Evolutionary conservation across 179 eudicot species (phyloP).

Genomic region (Silene coronaria): DNA sequence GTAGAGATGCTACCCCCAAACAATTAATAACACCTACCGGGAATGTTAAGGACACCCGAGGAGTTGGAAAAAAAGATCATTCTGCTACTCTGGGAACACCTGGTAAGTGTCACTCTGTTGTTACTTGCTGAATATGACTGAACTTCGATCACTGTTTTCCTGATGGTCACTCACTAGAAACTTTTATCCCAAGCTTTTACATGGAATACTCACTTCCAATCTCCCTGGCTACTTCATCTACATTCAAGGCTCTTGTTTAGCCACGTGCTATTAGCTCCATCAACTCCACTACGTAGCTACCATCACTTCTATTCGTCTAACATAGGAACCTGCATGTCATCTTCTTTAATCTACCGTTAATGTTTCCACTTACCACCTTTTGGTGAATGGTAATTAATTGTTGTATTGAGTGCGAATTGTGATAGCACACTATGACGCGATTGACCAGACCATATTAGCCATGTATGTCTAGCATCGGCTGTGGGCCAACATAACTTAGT

Average conservation of each 20-base stretch:
- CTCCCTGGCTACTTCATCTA: not conserved
- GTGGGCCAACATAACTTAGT: too few species aligned
- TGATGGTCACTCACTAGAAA: not conserved
- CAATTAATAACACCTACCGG: slow-evolving; percentile 33
- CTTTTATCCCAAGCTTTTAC: not conserved
- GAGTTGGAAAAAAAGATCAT: slow-evolving; percentile 46
- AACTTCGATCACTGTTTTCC: slow-evolving; percentile 15
- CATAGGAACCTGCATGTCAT: not conserved
- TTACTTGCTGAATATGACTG: not conserved
- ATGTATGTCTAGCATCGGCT: not conserved
- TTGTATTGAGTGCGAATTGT: not conserved
- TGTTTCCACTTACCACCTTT: not conserved
- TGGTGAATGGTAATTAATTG: not conserved
- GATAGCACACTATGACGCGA: not conserved
- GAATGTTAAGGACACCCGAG: slow-evolving; percentile 43
- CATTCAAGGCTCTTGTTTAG: not conserved
- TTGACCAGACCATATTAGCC: not conserved
- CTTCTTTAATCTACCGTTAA: not conserved
- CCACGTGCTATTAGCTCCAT: not conserved
- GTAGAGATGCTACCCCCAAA: slow-evolving; percentile 45
- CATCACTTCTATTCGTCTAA: not conserved
- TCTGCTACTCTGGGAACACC: slow-evolving; percentile 34
- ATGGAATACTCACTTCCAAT: not conserved
- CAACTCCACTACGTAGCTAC: not conserved
- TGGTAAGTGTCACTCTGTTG: slow-evolving; percentile 40